Base-by-base conservation (phyloP, 2,329 filamentous ascomycete genomes). In the Pochonia chlamydosporia region DNA sequence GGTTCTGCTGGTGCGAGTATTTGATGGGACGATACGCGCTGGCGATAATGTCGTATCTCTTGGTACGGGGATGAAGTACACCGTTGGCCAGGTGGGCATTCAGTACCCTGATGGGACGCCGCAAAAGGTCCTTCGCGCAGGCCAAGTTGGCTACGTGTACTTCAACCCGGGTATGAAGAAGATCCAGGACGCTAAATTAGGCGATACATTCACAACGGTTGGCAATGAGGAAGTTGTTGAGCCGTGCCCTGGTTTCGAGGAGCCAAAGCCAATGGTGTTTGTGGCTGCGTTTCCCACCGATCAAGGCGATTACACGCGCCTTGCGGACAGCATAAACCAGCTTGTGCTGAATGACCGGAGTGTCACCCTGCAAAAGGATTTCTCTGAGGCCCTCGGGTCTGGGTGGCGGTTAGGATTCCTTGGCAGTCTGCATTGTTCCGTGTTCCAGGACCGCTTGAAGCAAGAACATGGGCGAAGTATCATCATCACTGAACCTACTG, bases 151-250 rank as follows among this genome's bases (percentile, higher is more conserved):
- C 43, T 99, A 99, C 62, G 83, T 99, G 36, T 90, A 86, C 69
- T 97, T 99, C 74, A 99, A 96, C 61, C 93, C 93, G 0, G 93
- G 92, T 47, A 99, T 99, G 93, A 97, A 97, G 73, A 84, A 81
- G 56, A 95, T 91, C 49, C 86, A 95, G 63, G 93, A 99, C 62
- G 92, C 93, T 43, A 95, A 96, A 67, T 85, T 97, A 24, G 93
- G 93, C 43, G 93, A 99, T 60, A 99, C 93, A 0, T 96, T 90
- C 59, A 97, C 93, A 1, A 87, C 80, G 2, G 78, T 90, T 3
- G 90, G 89, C 2, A 82, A 73, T 20, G 88, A 96, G 67, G 79
- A 81, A 49, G 60, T 76, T 1, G 90, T 99, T 2, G 77, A 91
- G 63, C 83, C 88, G 11, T 84, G 91, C 46, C 89, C 90, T 0